Evolutionary conservation across 352 stramenopile genomes (phyloP).

Genomic region (Phytophthora fragariae): DNA sequence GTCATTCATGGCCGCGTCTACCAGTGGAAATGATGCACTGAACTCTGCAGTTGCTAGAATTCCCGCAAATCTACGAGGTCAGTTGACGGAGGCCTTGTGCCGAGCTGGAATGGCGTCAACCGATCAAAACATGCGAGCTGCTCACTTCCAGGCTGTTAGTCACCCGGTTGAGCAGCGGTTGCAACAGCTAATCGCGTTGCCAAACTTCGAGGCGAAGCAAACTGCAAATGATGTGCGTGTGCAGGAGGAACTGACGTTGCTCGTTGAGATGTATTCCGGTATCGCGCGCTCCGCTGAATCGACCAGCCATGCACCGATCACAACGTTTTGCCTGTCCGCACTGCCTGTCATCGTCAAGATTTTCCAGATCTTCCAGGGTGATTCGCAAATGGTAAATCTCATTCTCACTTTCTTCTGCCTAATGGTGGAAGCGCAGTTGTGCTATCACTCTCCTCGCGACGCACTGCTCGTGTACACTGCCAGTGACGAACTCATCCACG

Average conservation of each 20-base stretch:
- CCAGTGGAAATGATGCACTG: slow-evolving; percentile 37
- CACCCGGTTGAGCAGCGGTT: slow-evolving; percentile 57
- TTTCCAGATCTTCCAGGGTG: slow-evolving; percentile 78
- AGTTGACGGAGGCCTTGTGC: slow-evolving; percentile 76
- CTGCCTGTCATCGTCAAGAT: slow-evolving; percentile 79
- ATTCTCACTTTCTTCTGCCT: slow-evolving; percentile 82
- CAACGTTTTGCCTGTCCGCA: slow-evolving; percentile 69
- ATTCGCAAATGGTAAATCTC: slow-evolving; percentile 77
- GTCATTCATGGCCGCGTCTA: slow-evolving; percentile 50
- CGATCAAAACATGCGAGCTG: slow-evolving; percentile 47
- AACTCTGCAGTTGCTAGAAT: slow-evolving; percentile 64
- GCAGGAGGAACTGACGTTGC: slow-evolving; percentile 79
- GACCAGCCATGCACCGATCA: slow-evolving; percentile 66
- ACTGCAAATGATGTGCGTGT: slow-evolving; percentile 68
- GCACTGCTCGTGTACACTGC: slow-evolving; percentile 77
- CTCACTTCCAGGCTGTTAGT: slow-evolving; percentile 68
- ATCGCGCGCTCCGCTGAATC: slow-evolving; percentile 76
- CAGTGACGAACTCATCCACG: slow-evolving; percentile 74
- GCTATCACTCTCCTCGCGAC: slow-evolving; percentile 72
- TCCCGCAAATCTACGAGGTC: slow-evolving; percentile 61
- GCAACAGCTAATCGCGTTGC: slow-evolving; percentile 61
- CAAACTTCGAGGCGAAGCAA: slow-evolving; percentile 68
- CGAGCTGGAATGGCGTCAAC: slow-evolving; percentile 72
- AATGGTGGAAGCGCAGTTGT: slow-evolving; percentile 84
- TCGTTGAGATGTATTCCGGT: slow-evolving; percentile 82